phyloP scores from a whole-genome alignment of 176 grass and related monocot genomes.

The Areca catechu region DNA sequence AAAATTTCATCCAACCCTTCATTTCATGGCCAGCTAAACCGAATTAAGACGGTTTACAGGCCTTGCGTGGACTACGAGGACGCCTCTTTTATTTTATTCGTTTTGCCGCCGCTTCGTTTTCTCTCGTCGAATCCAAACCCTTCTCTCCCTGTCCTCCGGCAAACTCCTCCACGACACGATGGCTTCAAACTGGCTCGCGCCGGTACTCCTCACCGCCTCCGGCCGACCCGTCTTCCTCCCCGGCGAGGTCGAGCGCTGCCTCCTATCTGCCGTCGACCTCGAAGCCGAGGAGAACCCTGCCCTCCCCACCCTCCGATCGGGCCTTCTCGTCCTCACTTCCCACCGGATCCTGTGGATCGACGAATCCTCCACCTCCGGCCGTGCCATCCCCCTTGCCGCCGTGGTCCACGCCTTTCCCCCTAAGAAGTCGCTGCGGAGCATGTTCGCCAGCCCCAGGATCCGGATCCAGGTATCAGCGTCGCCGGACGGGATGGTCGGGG shows the following conservation, averaged over 20 bases:
- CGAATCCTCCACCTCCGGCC: constrained; percentile 50
- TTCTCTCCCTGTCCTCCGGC: too few relatives aligned
- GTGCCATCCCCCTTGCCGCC: constrained; percentile 46
- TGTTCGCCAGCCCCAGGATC: constrained; percentile 43
- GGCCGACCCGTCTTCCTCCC: constrained; percentile 56
- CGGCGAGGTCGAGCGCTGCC: constrained; percentile 70
- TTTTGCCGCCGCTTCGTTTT: too few relatives aligned
- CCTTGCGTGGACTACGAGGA: too few relatives aligned
- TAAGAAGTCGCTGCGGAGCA: constrained; percentile 37
- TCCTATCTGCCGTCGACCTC: constrained; percentile 64
- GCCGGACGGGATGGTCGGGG: constrained; percentile 17
- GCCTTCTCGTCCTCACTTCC: constrained; percentile 83
- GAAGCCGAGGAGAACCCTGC: constrained; percentile 55
- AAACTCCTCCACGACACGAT: background rate
- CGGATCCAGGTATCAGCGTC: constrained; percentile 64
- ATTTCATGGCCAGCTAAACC: too few relatives aligned
- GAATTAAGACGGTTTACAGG: too few relatives aligned
- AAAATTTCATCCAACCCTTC: too few relatives aligned
- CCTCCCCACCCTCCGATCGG: constrained; percentile 43
- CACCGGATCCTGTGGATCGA: constrained; percentile 87
- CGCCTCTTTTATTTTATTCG: too few relatives aligned
- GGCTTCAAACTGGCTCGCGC: constrained; percentile 28
- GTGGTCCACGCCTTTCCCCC: constrained; percentile 57
- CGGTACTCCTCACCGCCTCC: constrained; percentile 59
- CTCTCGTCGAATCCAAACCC: too few relatives aligned